phyloP scores from a whole-genome alignment of 176 grass and related monocot species.

The Eleusine coracana region DNA sequence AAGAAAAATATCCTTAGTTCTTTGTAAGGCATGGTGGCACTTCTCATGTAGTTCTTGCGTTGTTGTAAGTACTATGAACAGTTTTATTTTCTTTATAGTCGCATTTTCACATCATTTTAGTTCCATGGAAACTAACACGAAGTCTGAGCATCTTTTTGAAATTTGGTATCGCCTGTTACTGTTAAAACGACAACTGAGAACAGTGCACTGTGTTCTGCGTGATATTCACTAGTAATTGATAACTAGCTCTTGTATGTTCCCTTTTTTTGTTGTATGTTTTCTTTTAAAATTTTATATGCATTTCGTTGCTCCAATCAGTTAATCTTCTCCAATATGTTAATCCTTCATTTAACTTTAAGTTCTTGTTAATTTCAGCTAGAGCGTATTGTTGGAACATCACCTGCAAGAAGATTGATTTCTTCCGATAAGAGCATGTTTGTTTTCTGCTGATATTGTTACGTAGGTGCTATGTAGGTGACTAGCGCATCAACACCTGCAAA shows the following conservation, averaged over 20 bases:
- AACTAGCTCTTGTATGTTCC: neutral
- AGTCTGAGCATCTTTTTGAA: slow-evolving; percentile 13
- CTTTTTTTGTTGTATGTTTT: neutral
- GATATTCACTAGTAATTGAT: neutral
- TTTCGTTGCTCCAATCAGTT: neutral
- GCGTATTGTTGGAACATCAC: slow-evolving; percentile 66
- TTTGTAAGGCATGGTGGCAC: neutral
- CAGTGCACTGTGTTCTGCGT: neutral
- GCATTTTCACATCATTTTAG: neutral
- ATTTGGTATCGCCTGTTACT: neutral
- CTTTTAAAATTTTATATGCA: neutral
- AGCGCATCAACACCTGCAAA: neutral
- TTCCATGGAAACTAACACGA: neutral
- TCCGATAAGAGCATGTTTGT: slow-evolving; percentile 80
- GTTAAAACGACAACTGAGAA: neutral
- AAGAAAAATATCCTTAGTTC: neutral
- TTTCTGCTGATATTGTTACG: slow-evolving; percentile 45
- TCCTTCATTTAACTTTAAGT: neutral
- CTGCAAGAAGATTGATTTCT: slow-evolving; percentile 73
- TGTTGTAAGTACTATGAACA: neutral
- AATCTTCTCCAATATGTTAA: neutral
- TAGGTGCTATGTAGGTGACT: neutral
- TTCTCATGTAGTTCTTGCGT: too few relatives aligned
- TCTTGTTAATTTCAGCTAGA: slow-evolving; percentile 60
- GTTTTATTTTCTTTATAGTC: neutral